phyloP scores from a whole-genome alignment of 2,329 filamentous ascomycete genomes.

The Cladorrhinum sp. region DNA sequence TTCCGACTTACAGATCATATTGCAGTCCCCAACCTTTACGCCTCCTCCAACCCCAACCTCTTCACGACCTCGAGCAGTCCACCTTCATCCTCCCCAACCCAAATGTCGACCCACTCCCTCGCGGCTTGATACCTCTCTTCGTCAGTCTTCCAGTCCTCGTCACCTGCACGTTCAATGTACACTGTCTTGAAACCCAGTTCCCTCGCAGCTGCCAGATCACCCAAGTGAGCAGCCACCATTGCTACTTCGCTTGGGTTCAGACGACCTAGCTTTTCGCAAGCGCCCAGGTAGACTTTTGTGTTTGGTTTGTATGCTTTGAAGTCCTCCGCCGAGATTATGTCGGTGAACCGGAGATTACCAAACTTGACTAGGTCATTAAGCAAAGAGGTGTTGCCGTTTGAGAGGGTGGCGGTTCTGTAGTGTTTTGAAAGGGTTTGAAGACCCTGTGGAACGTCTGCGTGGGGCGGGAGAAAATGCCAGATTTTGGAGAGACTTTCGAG shows the following conservation, averaged over 20 bases:
- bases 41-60: constrained; percentile 34
- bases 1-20: too few species aligned
- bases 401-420: constrained; percentile 64
- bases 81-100: constrained; percentile 49
- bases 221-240: constrained; percentile 74
- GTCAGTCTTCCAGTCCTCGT: constrained; percentile 60
- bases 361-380: constrained; percentile 61
- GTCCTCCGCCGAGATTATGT: constrained; percentile 64
- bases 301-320: constrained; percentile 75
- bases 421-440: constrained; percentile 50
- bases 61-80: constrained; percentile 53
- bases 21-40: too few species aligned
- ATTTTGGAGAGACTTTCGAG: constrained; percentile 60
- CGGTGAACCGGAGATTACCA: constrained; percentile 59
- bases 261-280: constrained; percentile 56
- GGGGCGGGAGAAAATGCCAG: constrained; percentile 72
- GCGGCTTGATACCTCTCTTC: constrained; percentile 50
- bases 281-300: constrained; percentile 65
- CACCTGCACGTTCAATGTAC: constrained; percentile 66
- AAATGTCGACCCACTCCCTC: constrained; percentile 63
- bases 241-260: constrained; percentile 60
- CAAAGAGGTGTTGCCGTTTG: constrained; percentile 70
- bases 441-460: constrained; percentile 60
- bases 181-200: constrained; percentile 64
- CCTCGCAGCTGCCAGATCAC: constrained; percentile 66